A percentile compares a stretch with the other conserved stretches of the same genome.
Conservation (phyloP, 1,139 yeast species). For the Pichiaceae sp. region DNA sequence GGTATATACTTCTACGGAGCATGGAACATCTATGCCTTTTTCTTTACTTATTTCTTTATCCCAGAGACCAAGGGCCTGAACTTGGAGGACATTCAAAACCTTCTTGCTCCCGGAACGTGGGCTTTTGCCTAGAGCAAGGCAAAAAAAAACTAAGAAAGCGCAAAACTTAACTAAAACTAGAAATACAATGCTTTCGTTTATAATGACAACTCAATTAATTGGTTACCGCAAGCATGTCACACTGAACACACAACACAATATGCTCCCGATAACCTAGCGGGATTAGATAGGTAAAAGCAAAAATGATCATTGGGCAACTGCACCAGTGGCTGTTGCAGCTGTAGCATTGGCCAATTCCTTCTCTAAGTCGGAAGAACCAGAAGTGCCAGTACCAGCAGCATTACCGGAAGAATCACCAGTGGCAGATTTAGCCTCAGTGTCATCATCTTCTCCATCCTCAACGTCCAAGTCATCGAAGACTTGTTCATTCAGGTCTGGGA, state of each 20-base stretch:
- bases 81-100: constrained; percentile 45
- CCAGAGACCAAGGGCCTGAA: constrained; percentile 49
- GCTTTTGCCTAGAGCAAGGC: not conserved
- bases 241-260: not conserved
- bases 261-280: not conserved
- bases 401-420: constrained; percentile 5
- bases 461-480: constrained; percentile 34
- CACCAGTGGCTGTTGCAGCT: not conserved
- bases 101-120: constrained; percentile 5
- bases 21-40: constrained; percentile 44
- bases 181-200: no score
- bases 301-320: no score
- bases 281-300: no score
- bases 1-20: constrained; percentile 51
- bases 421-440: constrained; percentile 2
- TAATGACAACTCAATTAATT: no score
- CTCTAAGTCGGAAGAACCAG: not conserved
- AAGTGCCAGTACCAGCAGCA: not conserved
- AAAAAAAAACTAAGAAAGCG: not conserved
- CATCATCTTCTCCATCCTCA: constrained; percentile 8
- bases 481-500: constrained; percentile 46
- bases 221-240: no score
- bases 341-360: not conserved
- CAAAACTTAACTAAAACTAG: no score
- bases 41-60: constrained; percentile 35